Conservation (phyloP, 805 yeast species). For the Yamadazyma philogaea region DNA sequence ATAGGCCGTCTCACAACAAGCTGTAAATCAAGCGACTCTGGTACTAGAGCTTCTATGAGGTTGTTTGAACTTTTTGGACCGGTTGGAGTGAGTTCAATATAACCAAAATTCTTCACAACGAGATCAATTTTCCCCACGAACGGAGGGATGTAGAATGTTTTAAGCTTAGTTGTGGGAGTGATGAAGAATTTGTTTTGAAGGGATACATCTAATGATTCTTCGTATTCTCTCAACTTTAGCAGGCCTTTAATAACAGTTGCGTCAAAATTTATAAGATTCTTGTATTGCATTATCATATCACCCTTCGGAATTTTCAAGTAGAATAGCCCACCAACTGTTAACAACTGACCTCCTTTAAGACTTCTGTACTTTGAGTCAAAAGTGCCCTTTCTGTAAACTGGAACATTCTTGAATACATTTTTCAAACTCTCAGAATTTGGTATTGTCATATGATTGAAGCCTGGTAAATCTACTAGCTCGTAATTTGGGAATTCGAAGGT, state of each 20-base stretch:
- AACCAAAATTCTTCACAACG: constrained; percentile 64
- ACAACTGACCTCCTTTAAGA: constrained; percentile 43
- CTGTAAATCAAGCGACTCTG: constrained; percentile 44
- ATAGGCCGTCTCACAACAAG: constrained; percentile 55
- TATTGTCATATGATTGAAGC: constrained; percentile 12
- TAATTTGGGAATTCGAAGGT: constrained; percentile 25
- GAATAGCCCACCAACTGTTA: constrained; percentile 60
- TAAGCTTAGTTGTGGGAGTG: constrained; percentile 17
- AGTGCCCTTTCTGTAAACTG: constrained; percentile 28
- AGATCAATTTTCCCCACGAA: constrained; percentile 65
- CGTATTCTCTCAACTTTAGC: constrained; percentile 15
- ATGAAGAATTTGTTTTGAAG: constrained; percentile 13
- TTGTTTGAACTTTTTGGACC: constrained; percentile 35
- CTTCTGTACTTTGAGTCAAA: constrained; percentile 32
- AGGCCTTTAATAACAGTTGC: constrained; percentile 52
- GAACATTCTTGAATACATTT: constrained; percentile 26
- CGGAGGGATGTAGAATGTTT: constrained; percentile 63
- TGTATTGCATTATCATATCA: constrained; percentile 28
- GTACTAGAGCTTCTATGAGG: constrained; percentile 46
- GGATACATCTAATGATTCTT: constrained; percentile 19
- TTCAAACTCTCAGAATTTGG: constrained; percentile 21
- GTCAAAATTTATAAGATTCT: constrained; percentile 39
- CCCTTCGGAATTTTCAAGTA: constrained; percentile 52
- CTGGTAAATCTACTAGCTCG: constrained; percentile 13
- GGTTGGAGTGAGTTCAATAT: constrained; percentile 56